A percentile compares a stretch with the other conserved stretches of the same genome.
Conservation (phyloP, 306 rosid genomes). For the Acacia crassicarpa region DNA sequence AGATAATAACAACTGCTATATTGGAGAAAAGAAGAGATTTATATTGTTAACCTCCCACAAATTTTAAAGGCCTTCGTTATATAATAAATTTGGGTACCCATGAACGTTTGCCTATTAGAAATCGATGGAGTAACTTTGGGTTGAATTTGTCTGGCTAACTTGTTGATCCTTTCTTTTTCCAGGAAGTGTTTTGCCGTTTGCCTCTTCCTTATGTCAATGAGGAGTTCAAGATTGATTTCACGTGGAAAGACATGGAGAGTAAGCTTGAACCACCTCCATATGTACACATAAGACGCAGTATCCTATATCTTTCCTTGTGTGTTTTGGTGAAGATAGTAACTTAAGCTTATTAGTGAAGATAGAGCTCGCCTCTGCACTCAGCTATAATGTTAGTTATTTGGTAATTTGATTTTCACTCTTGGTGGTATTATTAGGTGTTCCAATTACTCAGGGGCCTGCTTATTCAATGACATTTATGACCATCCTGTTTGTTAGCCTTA, state of each 20-base stretch:
- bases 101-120: slow-evolving; percentile 6
- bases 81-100: not conserved
- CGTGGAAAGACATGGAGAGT: slow-evolving; percentile 71
- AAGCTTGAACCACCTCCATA: slow-evolving; percentile 79
- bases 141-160: slow-evolving; percentile 17
- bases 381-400: slow-evolving; percentile 27
- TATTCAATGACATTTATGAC: not conserved
- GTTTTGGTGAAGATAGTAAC: slow-evolving; percentile 24
- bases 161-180: slow-evolving; percentile 25
- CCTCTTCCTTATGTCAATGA: slow-evolving; percentile 73
- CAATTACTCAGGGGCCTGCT: not conserved
- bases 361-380: not conserved
- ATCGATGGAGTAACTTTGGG: not conserved
- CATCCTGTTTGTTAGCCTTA: slow-evolving; percentile 43
- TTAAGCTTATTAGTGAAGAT: slow-evolving; percentile 9
- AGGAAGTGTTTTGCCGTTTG: slow-evolving; percentile 75
- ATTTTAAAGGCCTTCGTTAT: slow-evolving; percentile 1
- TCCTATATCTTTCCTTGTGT: slow-evolving; percentile 44
- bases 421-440: not conserved
- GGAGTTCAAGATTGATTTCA: slow-evolving; percentile 82
- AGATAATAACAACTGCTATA: not conserved
- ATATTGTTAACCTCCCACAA: slow-evolving; percentile 7
- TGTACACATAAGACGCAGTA: slow-evolving; percentile 82
- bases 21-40: slow-evolving; percentile 2
- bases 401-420: slow-evolving; percentile 16